Percentiles rank a stretch among this genome's conserved stretches.
phyloP scores from a whole-genome alignment of 257 asterid genomes.

The Eustoma russellianum region DNA sequence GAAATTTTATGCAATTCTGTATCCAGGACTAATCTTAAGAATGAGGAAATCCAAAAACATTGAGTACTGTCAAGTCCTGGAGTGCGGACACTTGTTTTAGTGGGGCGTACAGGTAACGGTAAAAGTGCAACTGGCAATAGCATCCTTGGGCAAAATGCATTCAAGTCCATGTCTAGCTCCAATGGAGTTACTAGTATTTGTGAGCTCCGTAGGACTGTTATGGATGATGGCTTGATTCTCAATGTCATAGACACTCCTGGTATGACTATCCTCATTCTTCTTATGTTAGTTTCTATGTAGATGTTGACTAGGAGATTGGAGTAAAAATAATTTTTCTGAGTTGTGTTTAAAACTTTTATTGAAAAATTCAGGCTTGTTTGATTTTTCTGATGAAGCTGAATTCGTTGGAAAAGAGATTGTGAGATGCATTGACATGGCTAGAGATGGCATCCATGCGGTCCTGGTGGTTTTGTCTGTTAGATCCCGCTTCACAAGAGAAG shows the following conservation, averaged over 20 bases:
- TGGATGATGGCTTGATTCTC: slow-evolving; percentile 47
- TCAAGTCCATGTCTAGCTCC: slow-evolving; percentile 65
- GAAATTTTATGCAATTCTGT: too few relatives aligned
- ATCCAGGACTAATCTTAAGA: too few relatives aligned
- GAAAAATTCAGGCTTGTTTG: slow-evolving; percentile 47
- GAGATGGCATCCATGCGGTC: slow-evolving; percentile 87
- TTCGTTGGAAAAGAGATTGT: slow-evolving; percentile 56
- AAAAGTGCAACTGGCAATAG: slow-evolving; percentile 94
- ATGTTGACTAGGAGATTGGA: background rate
- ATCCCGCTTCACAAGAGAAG: slow-evolving; percentile 70
- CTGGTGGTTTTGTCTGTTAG: slow-evolving; percentile 69
- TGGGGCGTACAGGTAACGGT: slow-evolving; percentile 90
- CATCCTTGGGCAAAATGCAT: slow-evolving; percentile 50
- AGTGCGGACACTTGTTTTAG: slow-evolving; percentile 59
- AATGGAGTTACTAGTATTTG: slow-evolving; percentile 84
- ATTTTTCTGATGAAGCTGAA: slow-evolving; percentile 36
- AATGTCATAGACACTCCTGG: slow-evolving; percentile 91
- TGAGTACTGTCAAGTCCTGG: slow-evolving; percentile 7
- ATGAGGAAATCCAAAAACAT: too few relatives aligned
- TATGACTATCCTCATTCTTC: slow-evolving; percentile 11
- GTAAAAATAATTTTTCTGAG: background rate
- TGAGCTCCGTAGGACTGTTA: slow-evolving; percentile 48
- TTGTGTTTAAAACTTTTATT: background rate
- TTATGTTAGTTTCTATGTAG: background rate
- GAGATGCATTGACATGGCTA: slow-evolving; percentile 68